Conservation (phyloP, 148 eudicot species). For the Oxyria digyna region DNA sequence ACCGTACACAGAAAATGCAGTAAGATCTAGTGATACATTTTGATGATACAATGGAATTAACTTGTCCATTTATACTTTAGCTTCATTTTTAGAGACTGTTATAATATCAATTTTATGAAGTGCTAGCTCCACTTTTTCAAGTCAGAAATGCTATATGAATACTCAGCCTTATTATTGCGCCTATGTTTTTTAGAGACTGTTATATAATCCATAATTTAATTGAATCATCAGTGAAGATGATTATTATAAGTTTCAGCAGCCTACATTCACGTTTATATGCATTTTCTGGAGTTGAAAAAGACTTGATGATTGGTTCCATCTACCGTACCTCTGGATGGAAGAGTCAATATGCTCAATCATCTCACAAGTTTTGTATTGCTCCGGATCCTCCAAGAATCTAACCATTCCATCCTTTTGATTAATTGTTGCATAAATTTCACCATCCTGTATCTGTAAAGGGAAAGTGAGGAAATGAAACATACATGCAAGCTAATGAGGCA, state of each 20-base stretch:
- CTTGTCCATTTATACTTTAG: too few relatives aligned
- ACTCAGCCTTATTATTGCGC: neutral
- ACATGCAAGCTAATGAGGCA: neutral
- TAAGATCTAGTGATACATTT: too few relatives aligned
- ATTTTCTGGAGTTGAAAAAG: neutral
- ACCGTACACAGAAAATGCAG: too few relatives aligned
- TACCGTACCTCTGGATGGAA: constrained; percentile 69
- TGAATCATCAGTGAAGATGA: too few relatives aligned
- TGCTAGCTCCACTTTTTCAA: neutral
- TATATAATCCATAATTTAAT: too few relatives aligned
- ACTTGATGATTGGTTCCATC: neutral
- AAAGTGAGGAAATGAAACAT: neutral
- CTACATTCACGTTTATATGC: neutral
- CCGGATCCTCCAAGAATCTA: constrained; percentile 90
- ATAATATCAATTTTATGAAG: neutral
- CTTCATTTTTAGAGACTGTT: too few relatives aligned
- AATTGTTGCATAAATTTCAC: constrained; percentile 74
- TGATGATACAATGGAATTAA: too few relatives aligned
- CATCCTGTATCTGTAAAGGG: constrained; percentile 59
- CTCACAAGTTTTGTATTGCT: constrained; percentile 85
- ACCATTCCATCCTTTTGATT: constrained; percentile 99
- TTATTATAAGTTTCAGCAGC: neutral
- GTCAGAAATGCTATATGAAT: neutral
- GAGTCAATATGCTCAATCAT: constrained; percentile 80
- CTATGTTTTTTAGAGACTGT: neutral